Conservation (phyloP, 805 yeast species). For the Pichia heedii region DNA sequence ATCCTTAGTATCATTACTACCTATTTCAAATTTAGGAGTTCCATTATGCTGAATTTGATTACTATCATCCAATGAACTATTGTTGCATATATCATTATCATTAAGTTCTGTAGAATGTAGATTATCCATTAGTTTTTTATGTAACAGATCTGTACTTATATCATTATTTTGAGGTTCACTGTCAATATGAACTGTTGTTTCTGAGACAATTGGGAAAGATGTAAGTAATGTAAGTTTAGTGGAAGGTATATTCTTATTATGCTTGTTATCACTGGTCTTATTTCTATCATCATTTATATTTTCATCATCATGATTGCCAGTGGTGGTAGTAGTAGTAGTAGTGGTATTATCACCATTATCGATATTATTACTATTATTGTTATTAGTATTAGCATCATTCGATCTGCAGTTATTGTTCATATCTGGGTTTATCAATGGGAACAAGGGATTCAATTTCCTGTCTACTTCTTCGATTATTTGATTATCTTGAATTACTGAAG, state of each 20-base stretch:
- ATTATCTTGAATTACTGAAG: neutral
- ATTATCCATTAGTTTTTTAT: slow-evolving; percentile 7
- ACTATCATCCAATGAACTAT: neutral
- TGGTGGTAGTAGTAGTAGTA: neutral
- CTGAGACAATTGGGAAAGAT: neutral
- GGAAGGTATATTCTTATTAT: no score
- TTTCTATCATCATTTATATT: neutral
- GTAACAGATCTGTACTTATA: neutral
- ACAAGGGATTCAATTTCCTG: neutral
- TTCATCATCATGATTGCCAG: neutral
- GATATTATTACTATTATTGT: neutral
- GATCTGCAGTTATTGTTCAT: no score
- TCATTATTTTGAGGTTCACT: neutral
- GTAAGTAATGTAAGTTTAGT: neutral
- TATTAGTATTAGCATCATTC: no score
- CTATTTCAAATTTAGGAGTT: neutral
- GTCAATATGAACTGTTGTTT: neutral
- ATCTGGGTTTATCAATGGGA: neutral
- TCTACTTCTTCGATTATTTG: slow-evolving; percentile 3
- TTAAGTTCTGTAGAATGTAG: slow-evolving; percentile 7
- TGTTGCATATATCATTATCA: neutral
- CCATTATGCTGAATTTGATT: no score
- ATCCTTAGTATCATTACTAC: neutral
- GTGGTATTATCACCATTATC: neutral
- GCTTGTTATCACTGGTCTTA: no score